Conservation (phyloP, 163 green algal species). For the Scenedesmus sp. region DNA sequence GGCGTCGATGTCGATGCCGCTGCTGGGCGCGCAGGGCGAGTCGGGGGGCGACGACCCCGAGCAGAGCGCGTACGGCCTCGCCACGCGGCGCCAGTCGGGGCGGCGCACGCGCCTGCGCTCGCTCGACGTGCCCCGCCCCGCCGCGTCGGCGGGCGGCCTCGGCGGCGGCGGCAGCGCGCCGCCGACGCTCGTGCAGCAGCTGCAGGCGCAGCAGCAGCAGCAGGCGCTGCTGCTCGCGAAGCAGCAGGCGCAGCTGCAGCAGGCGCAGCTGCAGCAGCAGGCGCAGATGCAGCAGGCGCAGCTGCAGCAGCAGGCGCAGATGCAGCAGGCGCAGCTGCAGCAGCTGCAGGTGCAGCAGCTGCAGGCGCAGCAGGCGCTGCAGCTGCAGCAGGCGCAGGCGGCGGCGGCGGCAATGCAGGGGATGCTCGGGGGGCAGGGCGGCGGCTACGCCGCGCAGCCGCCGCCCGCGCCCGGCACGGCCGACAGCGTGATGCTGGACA, state of each 20-base stretch:
- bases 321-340: too few species aligned
- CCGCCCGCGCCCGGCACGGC: background rate
- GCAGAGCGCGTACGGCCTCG: constrained; percentile 1
- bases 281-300: constrained; percentile 4
- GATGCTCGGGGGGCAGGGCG: too few species aligned
- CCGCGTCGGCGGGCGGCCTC: background rate
- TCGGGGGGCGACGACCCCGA: background rate
- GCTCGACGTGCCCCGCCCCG: background rate
- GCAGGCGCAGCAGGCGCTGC: background rate
- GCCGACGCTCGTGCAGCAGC: background rate
- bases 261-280: background rate
- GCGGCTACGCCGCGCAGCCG: background rate
- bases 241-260: constrained; percentile 4
- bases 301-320: background rate
- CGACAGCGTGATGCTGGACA: background rate
- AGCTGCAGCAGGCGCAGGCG: constrained; percentile 1
- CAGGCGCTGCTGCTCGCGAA: constrained; percentile 9
- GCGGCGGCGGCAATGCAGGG: too few species aligned
- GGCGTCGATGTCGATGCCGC: background rate
- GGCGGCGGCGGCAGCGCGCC: background rate
- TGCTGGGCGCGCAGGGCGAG: background rate
- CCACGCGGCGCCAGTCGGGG: constrained; percentile 11
- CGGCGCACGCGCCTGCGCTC: background rate
- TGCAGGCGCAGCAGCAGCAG: constrained; percentile 24
- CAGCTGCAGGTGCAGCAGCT: background rate